Conservation (phyloP, 2,329 filamentous ascomycete genomes). For the Nemania sp. region DNA sequence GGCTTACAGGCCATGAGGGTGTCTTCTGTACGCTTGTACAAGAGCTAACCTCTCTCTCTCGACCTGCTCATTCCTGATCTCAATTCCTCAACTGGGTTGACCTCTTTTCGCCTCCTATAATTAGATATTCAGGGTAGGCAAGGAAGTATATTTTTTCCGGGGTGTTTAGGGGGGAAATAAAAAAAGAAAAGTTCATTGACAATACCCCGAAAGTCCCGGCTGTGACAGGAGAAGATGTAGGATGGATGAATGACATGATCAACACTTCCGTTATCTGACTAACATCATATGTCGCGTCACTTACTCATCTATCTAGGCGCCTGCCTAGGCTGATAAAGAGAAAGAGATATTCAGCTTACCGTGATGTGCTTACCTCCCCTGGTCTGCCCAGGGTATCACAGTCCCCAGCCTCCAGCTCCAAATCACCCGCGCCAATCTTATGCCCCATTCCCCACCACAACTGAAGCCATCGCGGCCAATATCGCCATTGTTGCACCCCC, state of each 20-base stretch:
- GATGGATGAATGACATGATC: background rate
- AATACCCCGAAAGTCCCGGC: background rate
- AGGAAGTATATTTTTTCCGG: background rate
- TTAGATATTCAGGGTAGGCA: background rate
- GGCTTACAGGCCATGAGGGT: background rate
- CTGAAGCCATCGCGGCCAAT: background rate
- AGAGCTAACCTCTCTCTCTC: background rate
- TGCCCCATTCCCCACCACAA: background rate
- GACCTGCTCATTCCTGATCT: background rate
- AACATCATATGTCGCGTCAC: background rate
- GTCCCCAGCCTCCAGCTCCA: background rate
- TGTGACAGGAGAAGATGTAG: background rate
- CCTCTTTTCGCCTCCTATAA: background rate
- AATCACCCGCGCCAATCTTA: background rate
- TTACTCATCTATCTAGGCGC: background rate
- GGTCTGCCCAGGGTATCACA: background rate
- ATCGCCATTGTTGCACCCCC: background rate
- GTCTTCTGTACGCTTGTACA: background rate
- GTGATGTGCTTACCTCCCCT: background rate
- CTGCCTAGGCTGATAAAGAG: background rate
- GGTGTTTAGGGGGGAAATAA: background rate
- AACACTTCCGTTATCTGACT: background rate
- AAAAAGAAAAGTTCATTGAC: background rate
- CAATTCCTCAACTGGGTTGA: background rate
- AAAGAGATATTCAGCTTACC: constrained; percentile 7